Base-by-base conservation (phyloP, 805 yeast genomes). In the Candida saitoana region DNA sequence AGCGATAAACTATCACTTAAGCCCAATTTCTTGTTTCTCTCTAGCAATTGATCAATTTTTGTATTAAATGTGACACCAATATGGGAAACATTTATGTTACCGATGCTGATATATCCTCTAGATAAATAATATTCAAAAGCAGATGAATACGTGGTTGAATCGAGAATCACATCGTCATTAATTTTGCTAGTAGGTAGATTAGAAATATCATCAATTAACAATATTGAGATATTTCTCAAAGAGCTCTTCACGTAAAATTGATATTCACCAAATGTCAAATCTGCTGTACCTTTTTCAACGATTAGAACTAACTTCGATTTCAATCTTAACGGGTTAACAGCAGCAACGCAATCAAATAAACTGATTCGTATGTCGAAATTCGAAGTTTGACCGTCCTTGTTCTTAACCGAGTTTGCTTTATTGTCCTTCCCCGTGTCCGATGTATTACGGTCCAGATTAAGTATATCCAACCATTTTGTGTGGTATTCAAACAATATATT, bases 291-390 rank as follows among this genome's bases (percentile, higher is more conserved):
- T 41, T 73, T 74, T 9, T 72, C 67, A 0, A 84, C 44, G 1
- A 76, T 62, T 4, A 87, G 39, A 4, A 69, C 59, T 0, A 80
- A 73, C 45, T 80, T 79, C n/a, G 84, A 71, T 0, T 53, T 50
- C 14, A 87, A 55, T 41, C 82, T 60, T 6, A 78, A 77, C 0
- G 96, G 95, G 19, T 69, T 73, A 18, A 87, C 54, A 0, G 85
- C 85, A 25, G 87, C 45, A 0, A 77, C 67, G 44, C 83, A 75
- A 44, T 84, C 84, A 9, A 72, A 55, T 18, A 79, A 54, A 1
- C 62, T 53, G 20, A 73, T 43, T 31, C 66, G 51, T 17, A 66
- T 41, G 33, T 67, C 71, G 8, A 56, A 45, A 18, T 49, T 45
- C 14, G 38, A 37, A 12, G 34, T 5, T 9, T 27, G n/a, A n/a